Evolutionary conservation across 1,284 basidiomycete genomes (phyloP).

Genomic region (Quambalaria eucalypti): DNA sequence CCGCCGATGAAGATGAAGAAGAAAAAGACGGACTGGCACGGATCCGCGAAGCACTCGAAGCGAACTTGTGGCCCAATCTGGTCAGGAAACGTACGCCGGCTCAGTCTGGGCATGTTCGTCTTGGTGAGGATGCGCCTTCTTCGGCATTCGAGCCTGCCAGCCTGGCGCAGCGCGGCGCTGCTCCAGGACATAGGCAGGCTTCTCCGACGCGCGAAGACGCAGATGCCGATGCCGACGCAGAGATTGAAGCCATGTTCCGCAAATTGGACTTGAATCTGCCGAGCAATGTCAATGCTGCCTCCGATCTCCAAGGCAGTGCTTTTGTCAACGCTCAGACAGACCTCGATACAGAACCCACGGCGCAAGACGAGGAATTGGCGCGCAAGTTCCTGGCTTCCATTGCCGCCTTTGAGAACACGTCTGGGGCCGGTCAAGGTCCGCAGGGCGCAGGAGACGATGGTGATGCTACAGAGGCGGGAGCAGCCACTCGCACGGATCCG

Average conservation of each 20-base stretch:
- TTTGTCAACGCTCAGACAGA: not conserved
- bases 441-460: not conserved
- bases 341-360: not conserved
- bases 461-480: no score
- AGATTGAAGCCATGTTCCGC: not conserved
- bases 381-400: constrained; percentile 7
- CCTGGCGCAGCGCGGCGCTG: not conserved
- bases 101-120: no score
- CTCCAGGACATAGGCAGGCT: not conserved
- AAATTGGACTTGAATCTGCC: not conserved
- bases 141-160: no score
- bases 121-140: no score
- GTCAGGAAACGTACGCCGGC: constrained; percentile 11
- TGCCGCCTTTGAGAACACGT: not conserved
- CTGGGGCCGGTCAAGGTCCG: not conserved
- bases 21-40: constrained; percentile 26
- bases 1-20: constrained; percentile 7
- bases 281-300: no score
- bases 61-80: constrained; percentile 31
- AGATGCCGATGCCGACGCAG: not conserved
- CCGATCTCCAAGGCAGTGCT: constrained; percentile 3
- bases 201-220: not conserved
- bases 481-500: not conserved
- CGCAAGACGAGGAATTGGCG: constrained; percentile 5
- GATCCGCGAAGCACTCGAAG: constrained; percentile 29